phyloP scores from a whole-genome alignment of 176 grass and related monocot species.

The Miscanthus lutarioriparius region DNA sequence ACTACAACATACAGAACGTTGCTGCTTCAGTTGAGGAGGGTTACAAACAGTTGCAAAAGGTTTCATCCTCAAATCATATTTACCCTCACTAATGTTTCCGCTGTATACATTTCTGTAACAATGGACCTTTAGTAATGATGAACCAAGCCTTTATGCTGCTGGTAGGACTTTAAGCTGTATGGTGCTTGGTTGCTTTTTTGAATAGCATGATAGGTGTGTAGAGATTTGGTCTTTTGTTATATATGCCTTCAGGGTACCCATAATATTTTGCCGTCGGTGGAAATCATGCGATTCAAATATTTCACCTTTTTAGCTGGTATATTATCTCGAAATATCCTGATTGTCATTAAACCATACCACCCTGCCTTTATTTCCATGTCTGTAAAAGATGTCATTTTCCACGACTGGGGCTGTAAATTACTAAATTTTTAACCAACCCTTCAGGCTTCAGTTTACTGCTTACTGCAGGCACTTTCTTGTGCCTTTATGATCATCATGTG shows the following conservation, averaged over 20 bases:
- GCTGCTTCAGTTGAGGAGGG: constrained; percentile 88
- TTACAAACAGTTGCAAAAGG: constrained; percentile 92
- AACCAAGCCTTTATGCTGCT: neutral
- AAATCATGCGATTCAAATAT: neutral
- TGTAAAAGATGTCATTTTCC: neutral
- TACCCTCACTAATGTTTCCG: neutral
- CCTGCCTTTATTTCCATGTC: neutral
- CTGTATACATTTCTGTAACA: neutral
- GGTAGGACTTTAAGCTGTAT: neutral
- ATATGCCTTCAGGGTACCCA: neutral
- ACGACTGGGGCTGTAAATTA: neutral
- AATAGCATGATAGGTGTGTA: neutral
- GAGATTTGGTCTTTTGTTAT: neutral
- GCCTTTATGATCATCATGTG: constrained; percentile 6
- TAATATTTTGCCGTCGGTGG: neutral
- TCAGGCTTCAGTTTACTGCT: constrained; percentile 21
- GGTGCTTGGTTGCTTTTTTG: neutral
- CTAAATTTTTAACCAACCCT: neutral
- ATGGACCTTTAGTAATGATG: neutral
- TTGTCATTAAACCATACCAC: neutral
- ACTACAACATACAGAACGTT: constrained; percentile 95
- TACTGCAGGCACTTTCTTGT: constrained; percentile 13
- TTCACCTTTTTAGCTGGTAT: neutral
- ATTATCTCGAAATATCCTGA: neutral
- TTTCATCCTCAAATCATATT: constrained; percentile 20